These are phyloP conservation scores for Venturia oleaginea DNA, from an alignment of 2,329 filamentous ascomycete species.

Conservation along the genomic window DNA sequence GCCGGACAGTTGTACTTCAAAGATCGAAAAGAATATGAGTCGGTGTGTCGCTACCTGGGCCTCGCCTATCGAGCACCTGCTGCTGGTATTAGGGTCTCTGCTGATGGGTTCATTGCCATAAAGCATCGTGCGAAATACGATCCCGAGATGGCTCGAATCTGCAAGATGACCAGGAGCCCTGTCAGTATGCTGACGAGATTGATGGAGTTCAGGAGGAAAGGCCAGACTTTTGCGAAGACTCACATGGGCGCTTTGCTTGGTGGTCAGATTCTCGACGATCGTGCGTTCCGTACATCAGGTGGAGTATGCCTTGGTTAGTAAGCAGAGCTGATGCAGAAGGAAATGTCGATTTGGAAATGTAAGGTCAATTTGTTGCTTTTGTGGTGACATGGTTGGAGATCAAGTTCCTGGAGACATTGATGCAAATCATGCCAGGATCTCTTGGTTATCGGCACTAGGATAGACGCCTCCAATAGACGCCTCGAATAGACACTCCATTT, in stretches of 20 bases:
- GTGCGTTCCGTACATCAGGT: background rate
- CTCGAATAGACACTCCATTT: background rate
- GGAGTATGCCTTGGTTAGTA: background rate
- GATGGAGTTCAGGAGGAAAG: background rate
- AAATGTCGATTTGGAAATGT: conserved; percentile 23
- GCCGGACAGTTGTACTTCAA: conserved; percentile 57
- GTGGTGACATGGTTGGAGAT: background rate
- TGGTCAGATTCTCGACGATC: background rate
- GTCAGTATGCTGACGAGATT: background rate
- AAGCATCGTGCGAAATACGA: background rate
- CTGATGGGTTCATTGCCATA: background rate
- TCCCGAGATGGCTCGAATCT: background rate
- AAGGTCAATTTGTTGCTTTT: background rate
- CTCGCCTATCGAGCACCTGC: conserved; percentile 22
- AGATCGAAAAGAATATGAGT: conserved; percentile 45
- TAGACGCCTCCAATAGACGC: background rate
- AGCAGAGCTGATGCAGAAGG: background rate
- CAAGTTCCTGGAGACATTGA: background rate
- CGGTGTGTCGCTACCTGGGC: conserved; percentile 44
- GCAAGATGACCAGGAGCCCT: background rate
- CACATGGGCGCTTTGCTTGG: background rate
- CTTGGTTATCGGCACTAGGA: background rate
- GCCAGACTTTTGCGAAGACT: background rate
- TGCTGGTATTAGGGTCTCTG: background rate
- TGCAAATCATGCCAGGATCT: background rate